Base-by-base conservation (phyloP, 768 basidiomycete genomes). In the Naganishia antarctica region DNA sequence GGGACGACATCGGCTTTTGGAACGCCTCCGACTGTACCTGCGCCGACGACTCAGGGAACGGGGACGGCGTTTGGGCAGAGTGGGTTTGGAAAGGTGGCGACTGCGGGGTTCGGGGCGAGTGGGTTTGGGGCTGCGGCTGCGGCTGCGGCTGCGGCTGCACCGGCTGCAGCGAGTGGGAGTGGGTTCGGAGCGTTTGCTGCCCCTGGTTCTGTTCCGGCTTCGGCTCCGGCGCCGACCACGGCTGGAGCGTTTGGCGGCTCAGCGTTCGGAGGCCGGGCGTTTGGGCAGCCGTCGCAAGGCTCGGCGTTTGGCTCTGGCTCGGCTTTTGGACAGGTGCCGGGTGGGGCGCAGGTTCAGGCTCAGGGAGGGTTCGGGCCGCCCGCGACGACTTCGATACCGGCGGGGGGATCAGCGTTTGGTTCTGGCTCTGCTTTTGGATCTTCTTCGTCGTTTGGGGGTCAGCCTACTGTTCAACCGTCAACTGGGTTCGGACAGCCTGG, bases 391-490 rank as follows among this genome's bases (percentile, higher is more conserved):
- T n/a, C n/a, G n/a, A n/a, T n/a, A n/a, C n/a, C n/a, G 18, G 12
- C 4, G 7, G 6, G 31, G 28, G 43, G 40, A 13, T 63, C 62
- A 9, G 62, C 62, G 2, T 63, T 63, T 29, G 62, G 62, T 21
- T 57, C 53, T 34, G 41, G 40, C 11, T 63, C 62, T 9, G 53
- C 26, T 34, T 49, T 47, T 63, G 61, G 37, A 34, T 12, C 57
- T 43, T 26, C 23, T 37, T 37, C 60, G 48, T 13, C 48, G n/a
- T n/a, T n/a, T n/a, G n/a, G n/a, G n/a, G n/a, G n/a, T n/a, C n/a
- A n/a, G n/a, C n/a, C n/a, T n/a, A n/a, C n/a, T n/a, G n/a, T n/a
- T n/a, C n/a, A n/a, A n/a, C n/a, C n/a, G n/a, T n/a, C n/a, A n/a
- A n/a, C n/a, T n/a, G n/a, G n/a, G n/a, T n/a, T n/a, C n/a, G n/a